Conservation (phyloP, 495 filamentous ascomycete genomes). For the Aspergillus baeticus region DNA sequence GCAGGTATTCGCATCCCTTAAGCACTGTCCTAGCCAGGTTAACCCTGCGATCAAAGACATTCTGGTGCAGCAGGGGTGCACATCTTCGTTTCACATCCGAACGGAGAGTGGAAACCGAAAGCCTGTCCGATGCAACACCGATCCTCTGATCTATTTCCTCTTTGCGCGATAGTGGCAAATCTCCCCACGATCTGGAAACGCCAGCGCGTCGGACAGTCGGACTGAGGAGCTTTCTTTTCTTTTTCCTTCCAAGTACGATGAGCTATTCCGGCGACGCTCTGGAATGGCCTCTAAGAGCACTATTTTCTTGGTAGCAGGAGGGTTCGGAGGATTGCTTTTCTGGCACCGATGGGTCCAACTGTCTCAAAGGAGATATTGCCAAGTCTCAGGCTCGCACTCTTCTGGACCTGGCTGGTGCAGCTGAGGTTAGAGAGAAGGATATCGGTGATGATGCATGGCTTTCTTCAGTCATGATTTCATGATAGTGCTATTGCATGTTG, state of each 20-base stretch:
- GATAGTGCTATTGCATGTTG: constrained; percentile 4
- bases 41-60: background rate
- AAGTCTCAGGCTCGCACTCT: background rate
- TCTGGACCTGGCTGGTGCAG: too few relatives aligned
- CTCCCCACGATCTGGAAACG: constrained; percentile 26
- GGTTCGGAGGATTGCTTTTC: constrained; percentile 7
- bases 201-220: constrained; percentile 8
- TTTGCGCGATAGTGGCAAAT: constrained; percentile 24
- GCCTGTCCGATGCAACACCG: constrained; percentile 21
- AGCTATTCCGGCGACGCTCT: background rate
- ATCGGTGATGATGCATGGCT: background rate
- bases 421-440: background rate
- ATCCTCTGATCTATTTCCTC: constrained; percentile 17
- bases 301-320: background rate
- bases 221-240: constrained; percentile 4
- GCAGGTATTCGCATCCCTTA: background rate
- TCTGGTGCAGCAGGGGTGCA: background rate
- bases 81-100: background rate
- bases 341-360: constrained; percentile 18
- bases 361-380: constrained; percentile 20
- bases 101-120: background rate
- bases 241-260: background rate
- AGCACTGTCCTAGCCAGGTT: background rate
- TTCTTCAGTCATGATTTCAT: constrained; percentile 12
- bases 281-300: background rate